Base-by-base conservation (phyloP, 2,329 filamentous ascomycete species). In the Colletotrichum euphorbiae region DNA sequence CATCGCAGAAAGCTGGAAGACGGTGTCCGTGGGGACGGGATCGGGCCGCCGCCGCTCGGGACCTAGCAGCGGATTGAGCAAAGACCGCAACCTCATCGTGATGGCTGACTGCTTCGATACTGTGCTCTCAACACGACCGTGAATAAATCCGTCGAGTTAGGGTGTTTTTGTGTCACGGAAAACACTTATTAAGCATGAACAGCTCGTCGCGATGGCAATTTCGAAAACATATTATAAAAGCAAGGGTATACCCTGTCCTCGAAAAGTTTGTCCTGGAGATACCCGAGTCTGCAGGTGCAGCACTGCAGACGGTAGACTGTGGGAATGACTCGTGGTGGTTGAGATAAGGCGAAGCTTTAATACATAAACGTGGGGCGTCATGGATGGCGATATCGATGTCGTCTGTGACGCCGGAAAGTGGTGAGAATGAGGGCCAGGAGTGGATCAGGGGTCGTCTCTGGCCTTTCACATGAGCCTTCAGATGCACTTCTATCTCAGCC, bases 1-100 rank as follows among this genome's bases (percentile, higher is more conserved):
- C 60, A 78, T 60, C 0, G 78, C 76, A 4, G 76, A 75, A 6
- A 79, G 71, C 7, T 75, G 65, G 11, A 74, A 70, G 5, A 70
- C 51, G 3, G 42, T 66, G 7, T 69, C 59, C 2, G 66, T 69
- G 6, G 60, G 33, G 7, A 48, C n/a, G 19, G 38, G 45, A 12
- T 52, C 59, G 15, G 56, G 55, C 11, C 54, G 31, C 13, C 42
- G 60, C 21, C 51, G 65, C n/a, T 56, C 28, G 6, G 60, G 60
- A 0, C 65, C 65, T 38, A 67, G 46, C 6, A 67, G 24, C 9
- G 65, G 65, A 51, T 58, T 46, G n/a, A 67, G 60, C 11, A 67
- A 38, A 15, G 65, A 42, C 15, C 65, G 65, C 9, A 67, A 33
- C 3, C 6, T 43, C 52, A 55, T 55, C 17, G 38, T 40, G 52